A percentile compares a stretch with the other conserved stretches of the same genome.
These are phyloP conservation scores for Fusarium torulosum DNA, from an alignment of 2,329 filamentous ascomycete genomes.

Conservation along the genomic window DNA sequence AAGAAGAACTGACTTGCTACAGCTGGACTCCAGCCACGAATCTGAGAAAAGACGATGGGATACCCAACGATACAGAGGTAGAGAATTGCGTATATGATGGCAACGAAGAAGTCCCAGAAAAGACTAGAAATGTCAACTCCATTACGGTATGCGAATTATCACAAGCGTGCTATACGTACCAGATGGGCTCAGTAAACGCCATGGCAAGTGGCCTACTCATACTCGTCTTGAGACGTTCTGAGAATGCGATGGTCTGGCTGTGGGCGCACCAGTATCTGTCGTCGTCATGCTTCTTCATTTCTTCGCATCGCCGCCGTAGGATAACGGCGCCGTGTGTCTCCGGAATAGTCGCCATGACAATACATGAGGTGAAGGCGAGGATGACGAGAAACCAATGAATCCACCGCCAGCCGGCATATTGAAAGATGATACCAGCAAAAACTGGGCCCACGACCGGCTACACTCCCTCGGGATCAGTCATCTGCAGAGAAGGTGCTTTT, in stretches of 20 bases:
- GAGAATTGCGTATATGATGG: slow-evolving; percentile 4
- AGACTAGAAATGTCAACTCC: not conserved
- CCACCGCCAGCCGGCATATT: slow-evolving; percentile 3
- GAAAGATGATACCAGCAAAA: slow-evolving; percentile 1
- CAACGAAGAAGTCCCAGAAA: slow-evolving; percentile 2
- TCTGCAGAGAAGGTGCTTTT: not conserved
- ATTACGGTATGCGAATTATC: slow-evolving; percentile 2
- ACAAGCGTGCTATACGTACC: slow-evolving; percentile 1
- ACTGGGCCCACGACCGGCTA: slow-evolving; percentile 1
- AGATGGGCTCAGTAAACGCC: slow-evolving; percentile 4
- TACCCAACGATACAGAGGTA: slow-evolving; percentile 3
- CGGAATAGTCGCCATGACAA: slow-evolving; percentile 3
- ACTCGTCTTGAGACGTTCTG: not conserved
- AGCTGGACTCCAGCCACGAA: slow-evolving; percentile 1
- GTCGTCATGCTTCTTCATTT: slow-evolving; percentile 1
- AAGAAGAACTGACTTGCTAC: slow-evolving; percentile 1
- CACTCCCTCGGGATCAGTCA: not conserved
- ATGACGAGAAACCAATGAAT: slow-evolving; percentile 4
- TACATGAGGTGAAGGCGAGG: slow-evolving; percentile 1
- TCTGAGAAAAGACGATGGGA: slow-evolving; percentile 3
- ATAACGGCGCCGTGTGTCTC: slow-evolving; percentile 2
- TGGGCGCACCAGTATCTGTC: slow-evolving; percentile 1
- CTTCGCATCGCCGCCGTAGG: not conserved
- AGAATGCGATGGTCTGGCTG: not conserved
- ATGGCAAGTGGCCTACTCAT: slow-evolving; percentile 2